Conservation (phyloP, 306 rosid species). For the Castanea crenata region DNA sequence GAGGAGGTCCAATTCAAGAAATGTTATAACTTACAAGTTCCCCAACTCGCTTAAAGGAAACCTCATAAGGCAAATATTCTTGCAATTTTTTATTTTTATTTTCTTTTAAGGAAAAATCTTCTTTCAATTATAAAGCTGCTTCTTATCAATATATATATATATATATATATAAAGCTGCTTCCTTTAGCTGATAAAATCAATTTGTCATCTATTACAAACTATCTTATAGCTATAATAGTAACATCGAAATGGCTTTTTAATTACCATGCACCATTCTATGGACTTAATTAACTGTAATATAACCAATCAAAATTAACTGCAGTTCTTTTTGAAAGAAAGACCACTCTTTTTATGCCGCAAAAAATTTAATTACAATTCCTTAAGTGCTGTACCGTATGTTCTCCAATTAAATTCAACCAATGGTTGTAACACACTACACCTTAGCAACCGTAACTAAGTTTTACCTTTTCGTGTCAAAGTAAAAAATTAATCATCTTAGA, state of each 20-base stretch:
- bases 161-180: too few relatives aligned
- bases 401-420: too few relatives aligned
- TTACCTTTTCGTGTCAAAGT: background rate
- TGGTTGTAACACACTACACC: too few relatives aligned
- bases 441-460: too few relatives aligned
- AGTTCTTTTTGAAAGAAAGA: background rate
- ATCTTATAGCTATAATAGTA: background rate
- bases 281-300: background rate
- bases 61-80: background rate
- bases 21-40: background rate
- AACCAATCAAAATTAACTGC: background rate
- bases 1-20: slow-evolving; percentile 3
- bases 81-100: background rate
- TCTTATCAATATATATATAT: too few relatives aligned
- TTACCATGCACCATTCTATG: background rate
- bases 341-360: background rate
- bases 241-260: background rate
- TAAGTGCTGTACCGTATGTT: too few relatives aligned
- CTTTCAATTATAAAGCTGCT: too few relatives aligned
- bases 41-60: too few relatives aligned
- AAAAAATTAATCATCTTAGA: background rate
- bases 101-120: too few relatives aligned
- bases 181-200: background rate
- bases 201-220: background rate
- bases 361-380: too few relatives aligned